Evolutionary conservation across 1,284 basidiomycete species (phyloP).

Genomic region (Cutaneotrichosporon cutaneum): DNA sequence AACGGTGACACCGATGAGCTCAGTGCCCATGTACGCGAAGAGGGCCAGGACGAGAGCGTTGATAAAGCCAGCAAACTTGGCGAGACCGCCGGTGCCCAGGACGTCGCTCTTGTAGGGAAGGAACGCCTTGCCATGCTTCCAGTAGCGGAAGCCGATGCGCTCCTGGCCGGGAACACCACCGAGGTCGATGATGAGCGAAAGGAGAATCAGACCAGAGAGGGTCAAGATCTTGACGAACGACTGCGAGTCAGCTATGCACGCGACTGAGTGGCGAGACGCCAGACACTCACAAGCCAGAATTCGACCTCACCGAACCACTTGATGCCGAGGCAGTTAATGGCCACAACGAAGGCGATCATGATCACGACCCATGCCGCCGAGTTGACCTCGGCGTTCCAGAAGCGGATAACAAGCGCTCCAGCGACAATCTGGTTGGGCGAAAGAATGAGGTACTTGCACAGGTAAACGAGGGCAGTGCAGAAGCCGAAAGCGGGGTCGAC

Average conservation of each 20-base stretch:
- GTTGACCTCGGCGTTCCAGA: conserved; percentile 42
- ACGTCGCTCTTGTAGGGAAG: conserved; percentile 21
- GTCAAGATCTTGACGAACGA: conserved; percentile 60
- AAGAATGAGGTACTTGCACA: conserved; percentile 59
- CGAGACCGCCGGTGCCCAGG: conserved; percentile 33
- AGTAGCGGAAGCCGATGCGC: conserved; percentile 61
- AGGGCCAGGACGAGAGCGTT: conserved; percentile 41
- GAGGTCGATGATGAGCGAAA: conserved; percentile 63
- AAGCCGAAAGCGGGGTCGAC: conserved; percentile 46
- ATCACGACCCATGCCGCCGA: conserved; percentile 50
- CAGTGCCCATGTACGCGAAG: conserved; percentile 61
- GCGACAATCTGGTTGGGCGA: conserved; percentile 56
- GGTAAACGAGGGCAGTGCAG: conserved; percentile 39
- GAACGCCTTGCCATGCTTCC: conserved; percentile 54
- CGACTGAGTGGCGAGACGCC: not conserved
- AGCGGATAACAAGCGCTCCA: conserved; percentile 48
- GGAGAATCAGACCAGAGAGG: conserved; percentile 61
- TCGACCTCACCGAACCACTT: conserved; percentile 69
- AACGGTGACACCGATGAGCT: conserved; percentile 57
- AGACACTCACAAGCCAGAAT: conserved; percentile 28
- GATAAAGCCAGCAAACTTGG: conserved; percentile 68
- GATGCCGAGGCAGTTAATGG: conserved; percentile 70
- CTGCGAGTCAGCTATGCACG: conserved; percentile 51
- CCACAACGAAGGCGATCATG: conserved; percentile 42
- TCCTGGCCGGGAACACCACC: conserved; percentile 67